Percentiles rank a stretch among this genome's conserved stretches.
Conservation (phyloP, 2,329 filamentous ascomycete species). For the Pyricularia grisea region DNA sequence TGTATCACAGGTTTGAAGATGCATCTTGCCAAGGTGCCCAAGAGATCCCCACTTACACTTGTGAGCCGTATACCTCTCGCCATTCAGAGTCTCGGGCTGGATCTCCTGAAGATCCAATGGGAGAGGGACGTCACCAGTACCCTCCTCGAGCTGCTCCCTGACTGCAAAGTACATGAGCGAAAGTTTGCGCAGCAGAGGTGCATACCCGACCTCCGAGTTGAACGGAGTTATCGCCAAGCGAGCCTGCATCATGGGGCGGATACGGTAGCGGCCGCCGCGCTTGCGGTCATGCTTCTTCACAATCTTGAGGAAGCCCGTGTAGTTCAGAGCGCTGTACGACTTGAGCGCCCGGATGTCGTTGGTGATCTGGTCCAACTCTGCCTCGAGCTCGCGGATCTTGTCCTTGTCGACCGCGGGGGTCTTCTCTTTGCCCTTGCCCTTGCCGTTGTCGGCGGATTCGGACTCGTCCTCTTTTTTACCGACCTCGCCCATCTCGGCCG, state of each 20-base stretch:
- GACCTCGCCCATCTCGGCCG: slow-evolving; percentile 53
- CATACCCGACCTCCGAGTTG: slow-evolving; percentile 85
- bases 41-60: slow-evolving; percentile 54
- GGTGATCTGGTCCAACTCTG: slow-evolving; percentile 78
- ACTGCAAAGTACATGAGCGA: slow-evolving; percentile 96
- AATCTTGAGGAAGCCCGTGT: slow-evolving; percentile 95
- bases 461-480: slow-evolving; percentile 22
- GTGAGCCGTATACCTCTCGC: slow-evolving; percentile 72
- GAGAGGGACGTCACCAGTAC: slow-evolving; percentile 18
- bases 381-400: slow-evolving; percentile 60
- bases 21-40: neutral
- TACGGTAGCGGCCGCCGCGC: slow-evolving; percentile 75
- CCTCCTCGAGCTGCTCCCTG: slow-evolving; percentile 64
- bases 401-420: neutral
- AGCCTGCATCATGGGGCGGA: slow-evolving; percentile 85
- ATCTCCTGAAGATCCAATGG: slow-evolving; percentile 36
- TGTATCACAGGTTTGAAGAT: too few relatives aligned
- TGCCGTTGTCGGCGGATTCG: slow-evolving; percentile 12
- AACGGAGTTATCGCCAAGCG: slow-evolving; percentile 82
- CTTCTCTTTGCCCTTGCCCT: slow-evolving; percentile 27
- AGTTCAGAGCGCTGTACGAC: slow-evolving; percentile 93
- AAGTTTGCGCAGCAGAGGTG: slow-evolving; percentile 78
- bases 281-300: slow-evolving; percentile 98
- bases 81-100: slow-evolving; percentile 48
- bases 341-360: slow-evolving; percentile 89